Percentiles rank a stretch among this genome's conserved stretches.
phyloP scores from a whole-genome alignment of 306 rosid genomes.

The Castanea mollissima region DNA sequence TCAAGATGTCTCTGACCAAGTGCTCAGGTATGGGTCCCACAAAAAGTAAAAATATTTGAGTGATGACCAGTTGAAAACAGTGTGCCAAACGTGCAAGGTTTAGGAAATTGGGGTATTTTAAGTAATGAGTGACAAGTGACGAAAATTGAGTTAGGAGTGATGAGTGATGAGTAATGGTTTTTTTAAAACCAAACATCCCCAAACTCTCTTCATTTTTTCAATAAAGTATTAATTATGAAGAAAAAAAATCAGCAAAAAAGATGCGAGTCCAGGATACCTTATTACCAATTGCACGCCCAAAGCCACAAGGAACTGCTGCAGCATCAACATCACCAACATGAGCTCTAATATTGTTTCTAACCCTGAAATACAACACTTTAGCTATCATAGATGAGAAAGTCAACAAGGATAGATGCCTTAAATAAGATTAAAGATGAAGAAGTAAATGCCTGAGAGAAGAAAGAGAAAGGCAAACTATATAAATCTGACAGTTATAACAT shows the following conservation, averaged over 20 bases:
- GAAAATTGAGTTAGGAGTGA: too few relatives aligned
- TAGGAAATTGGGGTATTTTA: too few relatives aligned
- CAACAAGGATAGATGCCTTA: constrained; percentile 14
- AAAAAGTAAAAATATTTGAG: too few relatives aligned
- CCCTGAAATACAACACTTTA: constrained; percentile 56
- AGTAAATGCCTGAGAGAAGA: neutral
- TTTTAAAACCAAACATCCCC: too few relatives aligned
- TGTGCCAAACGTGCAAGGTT: too few relatives aligned
- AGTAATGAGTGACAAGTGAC: too few relatives aligned
- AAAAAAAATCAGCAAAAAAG: constrained; percentile 15
- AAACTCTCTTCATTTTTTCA: too few relatives aligned
- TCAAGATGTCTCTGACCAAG: too few relatives aligned
- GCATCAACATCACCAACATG: constrained; percentile 96
- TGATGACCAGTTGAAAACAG: too few relatives aligned
- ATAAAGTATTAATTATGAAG: too few relatives aligned
- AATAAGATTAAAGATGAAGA: neutral
- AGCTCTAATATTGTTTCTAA: constrained; percentile 54
- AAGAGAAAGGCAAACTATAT: constrained; percentile 21
- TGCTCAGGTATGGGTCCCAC: too few relatives aligned
- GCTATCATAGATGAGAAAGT: constrained; percentile 26
- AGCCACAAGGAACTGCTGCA: constrained; percentile 99
- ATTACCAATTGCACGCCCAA: constrained; percentile 98
- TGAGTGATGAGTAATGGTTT: too few relatives aligned
- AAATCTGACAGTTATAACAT: neutral
- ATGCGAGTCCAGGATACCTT: constrained; percentile 49